Evolutionary conservation across 495 filamentous ascomycete genomes (phyloP).

Genomic region (Trichoderma orchidacearum): DNA sequence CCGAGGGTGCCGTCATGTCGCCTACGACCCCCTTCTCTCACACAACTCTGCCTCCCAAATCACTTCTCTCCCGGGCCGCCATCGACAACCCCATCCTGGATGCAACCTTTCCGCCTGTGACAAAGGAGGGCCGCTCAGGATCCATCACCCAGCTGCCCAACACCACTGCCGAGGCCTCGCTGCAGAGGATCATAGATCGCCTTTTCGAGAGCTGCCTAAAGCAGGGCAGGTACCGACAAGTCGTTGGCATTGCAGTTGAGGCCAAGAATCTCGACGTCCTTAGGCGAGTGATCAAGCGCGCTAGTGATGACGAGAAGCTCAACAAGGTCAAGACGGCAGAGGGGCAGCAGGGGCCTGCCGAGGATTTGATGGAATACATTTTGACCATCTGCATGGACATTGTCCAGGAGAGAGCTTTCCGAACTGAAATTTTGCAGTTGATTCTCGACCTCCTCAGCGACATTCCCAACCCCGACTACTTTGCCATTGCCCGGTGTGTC

Average conservation of each 20-base stretch:
- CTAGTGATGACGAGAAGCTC: constrained; percentile 67
- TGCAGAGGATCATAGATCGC: constrained; percentile 72
- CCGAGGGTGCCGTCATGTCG: constrained; percentile 53
- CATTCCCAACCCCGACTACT: constrained; percentile 85
- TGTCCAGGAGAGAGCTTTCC: constrained; percentile 81
- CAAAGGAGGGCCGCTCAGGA: constrained; percentile 38
- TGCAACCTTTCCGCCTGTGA: constrained; percentile 39
- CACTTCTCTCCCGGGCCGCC: constrained; percentile 58
- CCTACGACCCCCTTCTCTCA: constrained; percentile 91
- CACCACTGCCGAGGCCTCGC: constrained; percentile 43
- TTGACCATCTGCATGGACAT: constrained; percentile 95
- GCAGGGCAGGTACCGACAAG: constrained; percentile 82
- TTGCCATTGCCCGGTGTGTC: constrained; percentile 95
- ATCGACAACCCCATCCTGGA: constrained; percentile 49
- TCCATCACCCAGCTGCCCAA: constrained; percentile 32
- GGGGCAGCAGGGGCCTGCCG: constrained; percentile 46
- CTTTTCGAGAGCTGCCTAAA: constrained; percentile 85
- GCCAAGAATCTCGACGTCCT: constrained; percentile 87
- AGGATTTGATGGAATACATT: constrained; percentile 94
- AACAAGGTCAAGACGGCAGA: constrained; percentile 36
- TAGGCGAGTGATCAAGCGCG: constrained; percentile 67
- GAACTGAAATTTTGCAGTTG: constrained; percentile 66
- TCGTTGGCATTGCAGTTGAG: constrained; percentile 97
- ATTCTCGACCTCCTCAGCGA: constrained; percentile 82
- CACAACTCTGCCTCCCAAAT: constrained; percentile 78